Base-by-base conservation (phyloP, 176 grass and related monocot species). In the Raddia distichophylla region DNA sequence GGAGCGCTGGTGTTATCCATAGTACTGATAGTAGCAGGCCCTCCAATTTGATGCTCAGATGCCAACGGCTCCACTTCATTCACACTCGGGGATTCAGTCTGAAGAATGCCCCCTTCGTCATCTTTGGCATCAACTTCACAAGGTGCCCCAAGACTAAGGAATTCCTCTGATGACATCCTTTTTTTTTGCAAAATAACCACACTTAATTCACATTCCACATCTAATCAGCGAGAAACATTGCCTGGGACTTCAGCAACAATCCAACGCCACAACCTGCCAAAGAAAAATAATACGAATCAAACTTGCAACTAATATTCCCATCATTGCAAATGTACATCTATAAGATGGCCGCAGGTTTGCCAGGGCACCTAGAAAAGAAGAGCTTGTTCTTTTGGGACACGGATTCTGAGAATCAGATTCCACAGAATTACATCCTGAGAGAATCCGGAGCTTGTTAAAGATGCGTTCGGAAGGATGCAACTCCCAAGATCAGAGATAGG, bases 61-160 rank as follows among this genome's bases (percentile, higher is more conserved):
- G 49, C 60, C 64, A 49, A 32, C 33, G 66, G 81, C 18, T 71
- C 80, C 60, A 32, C 19, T 75, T 22, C 83, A 80, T 80, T 80
- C 43, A n/a, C 27, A 35, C 45, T 65, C 5, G n/a, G 54, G 55
- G 60, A 33, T 44, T 63, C 63, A 80, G 51, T 66, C 68, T 82
- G 58, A 10, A 67, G 37, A 15, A 50, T 67, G 15, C n/a, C 74
- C 12, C 12, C 69, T 51, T 64, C 48, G n/a, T 77, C 64, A 37
- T 45, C 49, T 66, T 45, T 64, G 6, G 48, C 35, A 46, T 74
- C 82, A 59, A 70, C 67, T 43, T 87, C 80, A 47, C 71, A 83
- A 80, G 83, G 63, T 60, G 74, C 45, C 68, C 86, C 91, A 50
- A 97, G 91, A 67, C 85, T 84, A 57, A 93, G 89, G 71, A 97